Percentiles rank a stretch among this genome's conserved stretches.
These are phyloP conservation scores for Leishmania lainsoni DNA, from an alignment of 208 protist species.

Conservation along the genomic window DNA sequence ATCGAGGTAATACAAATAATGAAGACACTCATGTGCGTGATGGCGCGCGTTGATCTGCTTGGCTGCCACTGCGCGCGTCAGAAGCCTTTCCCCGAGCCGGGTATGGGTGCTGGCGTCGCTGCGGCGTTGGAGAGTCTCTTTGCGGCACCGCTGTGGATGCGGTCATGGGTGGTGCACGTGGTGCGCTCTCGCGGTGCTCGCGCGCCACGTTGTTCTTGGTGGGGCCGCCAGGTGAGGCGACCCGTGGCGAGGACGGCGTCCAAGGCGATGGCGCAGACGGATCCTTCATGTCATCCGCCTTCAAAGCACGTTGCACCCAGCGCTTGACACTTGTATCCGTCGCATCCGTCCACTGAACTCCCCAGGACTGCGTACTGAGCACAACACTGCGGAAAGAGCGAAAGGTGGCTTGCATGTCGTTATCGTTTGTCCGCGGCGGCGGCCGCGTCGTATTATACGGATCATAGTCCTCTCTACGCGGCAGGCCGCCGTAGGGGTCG, in stretches of 20 bases:
- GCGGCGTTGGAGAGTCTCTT: neutral
- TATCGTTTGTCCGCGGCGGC: constrained; percentile 8
- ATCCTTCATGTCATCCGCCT: neutral
- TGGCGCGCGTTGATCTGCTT: neutral
- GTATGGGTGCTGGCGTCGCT: neutral
- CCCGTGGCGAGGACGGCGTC: constrained; percentile 6
- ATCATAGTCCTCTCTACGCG: constrained; percentile 42
- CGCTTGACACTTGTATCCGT: constrained; percentile 44
- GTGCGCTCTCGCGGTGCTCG: neutral
- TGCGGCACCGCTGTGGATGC: neutral
- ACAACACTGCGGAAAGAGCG: constrained; percentile 37
- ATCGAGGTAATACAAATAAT: neutral
- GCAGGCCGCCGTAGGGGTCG: constrained; percentile 56
- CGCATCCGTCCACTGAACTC: constrained; percentile 23
- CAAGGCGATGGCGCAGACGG: neutral
- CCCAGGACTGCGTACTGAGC: constrained; percentile 39
- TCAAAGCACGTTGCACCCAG: constrained; percentile 34
- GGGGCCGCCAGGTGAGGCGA: neutral
- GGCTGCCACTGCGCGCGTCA: neutral
- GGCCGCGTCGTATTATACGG: constrained; percentile 21
- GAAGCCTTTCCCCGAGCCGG: neutral
- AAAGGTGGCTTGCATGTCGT: constrained; percentile 26
- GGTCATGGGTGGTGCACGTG: neutral
- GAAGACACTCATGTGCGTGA: neutral
- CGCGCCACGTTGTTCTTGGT: neutral